phyloP scores from a whole-genome alignment of 257 asterid species.

The Gardenia jasminoides region DNA sequence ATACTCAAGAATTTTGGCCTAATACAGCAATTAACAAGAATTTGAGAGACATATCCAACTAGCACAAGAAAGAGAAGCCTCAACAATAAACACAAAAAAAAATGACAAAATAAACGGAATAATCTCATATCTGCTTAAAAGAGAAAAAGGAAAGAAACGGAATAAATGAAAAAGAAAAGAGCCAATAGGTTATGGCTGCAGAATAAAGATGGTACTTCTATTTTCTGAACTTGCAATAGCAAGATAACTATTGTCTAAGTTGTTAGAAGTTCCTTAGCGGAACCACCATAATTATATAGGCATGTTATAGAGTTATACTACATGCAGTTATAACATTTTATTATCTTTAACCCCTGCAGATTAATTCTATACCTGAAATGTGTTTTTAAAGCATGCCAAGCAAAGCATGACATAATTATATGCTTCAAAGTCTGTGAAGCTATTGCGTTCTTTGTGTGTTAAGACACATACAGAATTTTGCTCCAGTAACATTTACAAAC shows the following conservation, averaged over 20 bases:
- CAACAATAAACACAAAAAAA: not conserved
- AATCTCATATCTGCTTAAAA: not conserved
- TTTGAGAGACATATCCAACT: conserved; percentile 16
- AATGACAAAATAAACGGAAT: not conserved
- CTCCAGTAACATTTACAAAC: not conserved
- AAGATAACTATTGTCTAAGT: not conserved
- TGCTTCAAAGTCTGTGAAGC: not conserved
- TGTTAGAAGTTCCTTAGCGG: not conserved
- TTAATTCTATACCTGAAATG: not conserved
- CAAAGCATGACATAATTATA: not conserved
- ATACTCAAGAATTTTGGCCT: conserved; percentile 97
- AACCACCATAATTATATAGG: not conserved
- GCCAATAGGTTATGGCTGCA: not conserved
- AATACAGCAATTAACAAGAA: conserved; percentile 26
- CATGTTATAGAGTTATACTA: not conserved
- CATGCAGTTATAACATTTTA: not conserved
- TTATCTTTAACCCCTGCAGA: not conserved
- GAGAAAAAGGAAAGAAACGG: not conserved
- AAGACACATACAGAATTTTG: not conserved
- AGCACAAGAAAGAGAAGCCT: not conserved
- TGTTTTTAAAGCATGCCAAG: not conserved
- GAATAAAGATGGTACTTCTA: not conserved
- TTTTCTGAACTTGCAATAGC: not conserved
- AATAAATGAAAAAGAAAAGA: no score
- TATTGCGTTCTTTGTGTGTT: not conserved